Base-by-base conservation (phyloP, 352 stramenopile species). In the Phytophthora tubulina region DNA sequence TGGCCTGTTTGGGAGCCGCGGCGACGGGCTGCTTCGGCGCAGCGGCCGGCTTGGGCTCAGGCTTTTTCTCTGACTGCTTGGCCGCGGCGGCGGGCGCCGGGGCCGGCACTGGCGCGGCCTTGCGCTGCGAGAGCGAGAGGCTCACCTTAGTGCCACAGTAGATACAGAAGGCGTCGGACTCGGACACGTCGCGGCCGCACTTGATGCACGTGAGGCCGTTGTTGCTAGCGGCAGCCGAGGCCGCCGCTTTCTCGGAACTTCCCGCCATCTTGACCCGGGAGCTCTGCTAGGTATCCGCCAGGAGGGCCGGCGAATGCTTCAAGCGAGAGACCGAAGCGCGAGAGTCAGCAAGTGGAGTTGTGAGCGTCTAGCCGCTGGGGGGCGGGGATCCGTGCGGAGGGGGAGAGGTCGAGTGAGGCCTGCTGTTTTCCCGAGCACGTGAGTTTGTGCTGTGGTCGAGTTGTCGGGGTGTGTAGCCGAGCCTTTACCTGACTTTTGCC, bases 71-170 rank as follows among this genome's bases (percentile, higher is more conserved):
- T 33, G 73, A 41, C 64, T 76, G 71, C 58, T 78, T 71, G 11
- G 55, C 27, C 1, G 53, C 39, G 15, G 62, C 21, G 14, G 55
- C 27, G 17, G 13, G 67, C 21, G 21, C 36, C 0, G 66, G 32
- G 1, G 72, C 48, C 8, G 70, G 21, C 4, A 72, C 44, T 17
- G 76, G 52, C 11, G 68, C 41, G 42, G 77, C 72, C 63, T 88
- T 85, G 41, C 84, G 81, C 72, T 90, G 80, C 6, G 81, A 79
- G 31, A 91, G 58, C 70, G 84, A 87, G 53, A 88, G 69, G 56
- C 80, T 89, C 64, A 95, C 87, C 56, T 95, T 95, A 58, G 87
- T 96, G 67, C 89, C 89, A 62, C 89, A 96, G 76, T 91, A 96
- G 75, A 96, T 96, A 73, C 89, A 96, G 75, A 96, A 94, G 45